Conservation (phyloP, 352 stramenopile species). For the Phytophthora chlamydospora region DNA sequence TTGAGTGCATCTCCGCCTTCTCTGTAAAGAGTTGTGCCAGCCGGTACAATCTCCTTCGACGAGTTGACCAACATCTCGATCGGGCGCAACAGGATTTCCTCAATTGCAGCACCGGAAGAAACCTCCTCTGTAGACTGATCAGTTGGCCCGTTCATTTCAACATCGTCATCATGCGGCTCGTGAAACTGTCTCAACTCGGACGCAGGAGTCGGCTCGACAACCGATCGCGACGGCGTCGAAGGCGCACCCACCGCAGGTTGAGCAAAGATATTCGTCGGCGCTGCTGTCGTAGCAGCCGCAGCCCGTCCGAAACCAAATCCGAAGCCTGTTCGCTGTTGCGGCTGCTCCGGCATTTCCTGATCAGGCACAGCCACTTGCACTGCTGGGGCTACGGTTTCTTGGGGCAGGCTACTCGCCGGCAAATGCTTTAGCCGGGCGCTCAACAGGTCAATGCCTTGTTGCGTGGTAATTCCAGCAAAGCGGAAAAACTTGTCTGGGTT, state of each 20-base stretch:
- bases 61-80: slow-evolving; percentile 74
- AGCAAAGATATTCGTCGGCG: slow-evolving; percentile 7
- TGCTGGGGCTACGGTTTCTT: slow-evolving; percentile 17
- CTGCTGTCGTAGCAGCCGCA: slow-evolving; percentile 10
- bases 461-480: slow-evolving; percentile 69
- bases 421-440: slow-evolving; percentile 80
- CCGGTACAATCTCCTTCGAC: slow-evolving; percentile 63
- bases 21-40: slow-evolving; percentile 55
- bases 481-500: slow-evolving; percentile 84
- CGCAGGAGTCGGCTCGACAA: slow-evolving; percentile 32
- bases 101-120: slow-evolving; percentile 32
- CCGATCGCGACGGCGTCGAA: not conserved
- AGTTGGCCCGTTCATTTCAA: slow-evolving; percentile 54
- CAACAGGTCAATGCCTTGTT: slow-evolving; percentile 85
- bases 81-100: slow-evolving; percentile 66
- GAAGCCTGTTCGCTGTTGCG: slow-evolving; percentile 31
- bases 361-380: slow-evolving; percentile 14
- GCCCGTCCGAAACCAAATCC: slow-evolving; percentile 42
- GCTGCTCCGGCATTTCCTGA: slow-evolving; percentile 19
- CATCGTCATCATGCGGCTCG: slow-evolving; percentile 50
- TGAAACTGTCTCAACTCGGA: slow-evolving; percentile 42
- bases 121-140: slow-evolving; percentile 23
- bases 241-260: slow-evolving; percentile 9
- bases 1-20: slow-evolving; percentile 83
- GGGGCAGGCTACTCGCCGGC: slow-evolving; percentile 44